phyloP scores from a whole-genome alignment of 2,329 filamentous ascomycete genomes.

The Fusarium decemcellulare region DNA sequence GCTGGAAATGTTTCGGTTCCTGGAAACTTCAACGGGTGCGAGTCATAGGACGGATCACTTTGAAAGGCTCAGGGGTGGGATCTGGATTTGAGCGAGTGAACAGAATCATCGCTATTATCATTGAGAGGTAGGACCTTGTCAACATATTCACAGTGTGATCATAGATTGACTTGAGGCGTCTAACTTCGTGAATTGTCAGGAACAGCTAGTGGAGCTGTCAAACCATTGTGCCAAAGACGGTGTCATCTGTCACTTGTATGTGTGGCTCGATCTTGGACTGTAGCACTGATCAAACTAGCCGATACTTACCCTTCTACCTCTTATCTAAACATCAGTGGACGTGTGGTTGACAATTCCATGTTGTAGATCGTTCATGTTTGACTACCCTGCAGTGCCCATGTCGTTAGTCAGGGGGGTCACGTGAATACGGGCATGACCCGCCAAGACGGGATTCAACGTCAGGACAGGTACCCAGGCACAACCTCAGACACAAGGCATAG shows the following conservation, averaged over 20 bases:
- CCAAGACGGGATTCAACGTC: conserved; percentile 1
- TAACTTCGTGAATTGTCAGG: conserved; percentile 8
- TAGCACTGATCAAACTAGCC: neutral
- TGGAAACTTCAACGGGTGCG: conserved; percentile 28
- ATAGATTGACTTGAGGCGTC: conserved; percentile 15
- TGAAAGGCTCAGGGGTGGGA: neutral
- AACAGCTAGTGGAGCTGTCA: neutral
- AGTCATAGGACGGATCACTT: neutral
- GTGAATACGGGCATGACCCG: conserved; percentile 1
- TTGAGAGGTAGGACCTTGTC: neutral
- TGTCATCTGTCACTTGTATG: neutral
- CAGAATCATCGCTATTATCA: neutral
- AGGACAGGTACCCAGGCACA: neutral
- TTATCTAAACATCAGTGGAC: neutral
- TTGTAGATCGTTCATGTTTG: neutral
- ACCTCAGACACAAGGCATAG: neutral
- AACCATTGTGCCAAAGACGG: neutral
- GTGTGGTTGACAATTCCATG: neutral
- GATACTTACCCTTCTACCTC: neutral
- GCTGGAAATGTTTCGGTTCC: conserved; percentile 29
- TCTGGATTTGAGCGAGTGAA: neutral
- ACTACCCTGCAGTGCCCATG: conserved; percentile 19
- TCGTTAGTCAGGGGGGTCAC: conserved; percentile 5
- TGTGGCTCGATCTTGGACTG: neutral
- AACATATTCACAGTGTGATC: neutral